Percentiles rank a stretch among this genome's conserved stretches.
Conservation (phyloP, 371 early-diverging fungal genomes). For the Mucor racemosus region DNA sequence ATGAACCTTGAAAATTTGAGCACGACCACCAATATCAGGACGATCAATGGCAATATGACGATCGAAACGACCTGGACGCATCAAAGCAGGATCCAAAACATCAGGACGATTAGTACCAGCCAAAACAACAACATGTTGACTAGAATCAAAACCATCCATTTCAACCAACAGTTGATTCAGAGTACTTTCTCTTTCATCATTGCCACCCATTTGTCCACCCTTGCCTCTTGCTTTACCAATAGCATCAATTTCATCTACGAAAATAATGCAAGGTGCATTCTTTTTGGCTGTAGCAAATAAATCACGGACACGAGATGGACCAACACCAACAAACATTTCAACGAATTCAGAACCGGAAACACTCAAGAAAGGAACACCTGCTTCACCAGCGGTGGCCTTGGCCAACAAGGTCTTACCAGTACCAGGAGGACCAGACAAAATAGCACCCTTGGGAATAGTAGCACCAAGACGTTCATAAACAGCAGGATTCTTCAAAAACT, state of each 20-base stretch:
- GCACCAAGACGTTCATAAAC: slow-evolving; percentile 98
- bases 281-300: slow-evolving; percentile 97
- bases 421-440: slow-evolving; percentile 96
- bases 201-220: slow-evolving; percentile 89
- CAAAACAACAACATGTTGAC: slow-evolving; percentile 92
- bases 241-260: slow-evolving; percentile 99
- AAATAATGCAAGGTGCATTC: slow-evolving; percentile 97
- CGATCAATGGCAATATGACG: slow-evolving; percentile 95
- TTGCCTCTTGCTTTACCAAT: slow-evolving; percentile 98
- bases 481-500: slow-evolving; percentile 98
- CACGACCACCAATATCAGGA: slow-evolving; percentile 94
- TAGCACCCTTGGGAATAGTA: slow-evolving; percentile 99
- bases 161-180: slow-evolving; percentile 98
- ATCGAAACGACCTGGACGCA: slow-evolving; percentile 98
- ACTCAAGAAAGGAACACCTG: slow-evolving; percentile 96
- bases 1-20: slow-evolving; percentile 97
- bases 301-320: slow-evolving; percentile 96
- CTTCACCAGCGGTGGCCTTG: slow-evolving; percentile 99
- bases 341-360: slow-evolving; percentile 99
- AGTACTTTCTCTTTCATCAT: slow-evolving; percentile 98
- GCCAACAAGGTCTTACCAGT: slow-evolving; percentile 99
- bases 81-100: slow-evolving; percentile 90
- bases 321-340: slow-evolving; percentile 99
- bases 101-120: slow-evolving; percentile 95
- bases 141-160: slow-evolving; percentile 97